Percentiles rank a stretch among this genome's conserved stretches.
Conservation (phyloP, 495 filamentous ascomycete species). For the Tuber borchii region DNA sequence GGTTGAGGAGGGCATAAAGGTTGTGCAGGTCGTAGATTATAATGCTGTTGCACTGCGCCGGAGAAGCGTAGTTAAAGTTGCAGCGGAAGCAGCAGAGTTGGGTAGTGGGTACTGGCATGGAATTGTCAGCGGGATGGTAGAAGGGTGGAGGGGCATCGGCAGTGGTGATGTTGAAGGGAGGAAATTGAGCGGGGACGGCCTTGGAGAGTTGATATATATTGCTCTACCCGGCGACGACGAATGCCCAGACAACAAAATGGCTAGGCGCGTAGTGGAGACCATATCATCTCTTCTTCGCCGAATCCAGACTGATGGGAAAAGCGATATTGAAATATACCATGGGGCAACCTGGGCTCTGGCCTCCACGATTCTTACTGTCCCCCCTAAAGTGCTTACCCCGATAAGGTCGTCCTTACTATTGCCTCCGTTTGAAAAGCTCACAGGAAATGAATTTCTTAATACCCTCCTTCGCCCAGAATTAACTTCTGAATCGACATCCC, state of each 20-base stretch:
- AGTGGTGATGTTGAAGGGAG: conserved; percentile 67
- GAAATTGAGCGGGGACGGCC: conserved; percentile 61
- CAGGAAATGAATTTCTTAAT: conserved; percentile 36
- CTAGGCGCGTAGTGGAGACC: conserved; percentile 8
- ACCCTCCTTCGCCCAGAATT: conserved; percentile 59
- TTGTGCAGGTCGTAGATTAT: conserved; percentile 88
- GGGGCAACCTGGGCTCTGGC: conserved; percentile 35
- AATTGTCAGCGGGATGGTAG: conserved; percentile 61
- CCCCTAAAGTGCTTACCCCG: not conserved
- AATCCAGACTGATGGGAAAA: conserved; percentile 28
- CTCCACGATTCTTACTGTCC: not conserved
- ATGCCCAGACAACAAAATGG: not conserved
- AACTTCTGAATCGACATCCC: conserved; percentile 58
- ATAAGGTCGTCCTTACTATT: conserved; percentile 14
- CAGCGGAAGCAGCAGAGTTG: conserved; percentile 58
- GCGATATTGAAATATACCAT: conserved; percentile 37
- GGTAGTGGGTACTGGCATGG: conserved; percentile 62
- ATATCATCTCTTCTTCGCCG: conserved; percentile 34
- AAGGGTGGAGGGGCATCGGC: conserved; percentile 75
- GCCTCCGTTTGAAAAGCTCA: conserved; percentile 27
- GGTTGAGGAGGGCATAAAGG: conserved; percentile 67
- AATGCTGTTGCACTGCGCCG: conserved; percentile 83
- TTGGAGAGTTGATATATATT: conserved; percentile 53
- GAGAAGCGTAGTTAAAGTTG: conserved; percentile 70
- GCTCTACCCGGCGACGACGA: conserved; percentile 17